phyloP scores from a whole-genome alignment of 768 basidiomycete species.

The Mycena latifolia region DNA sequence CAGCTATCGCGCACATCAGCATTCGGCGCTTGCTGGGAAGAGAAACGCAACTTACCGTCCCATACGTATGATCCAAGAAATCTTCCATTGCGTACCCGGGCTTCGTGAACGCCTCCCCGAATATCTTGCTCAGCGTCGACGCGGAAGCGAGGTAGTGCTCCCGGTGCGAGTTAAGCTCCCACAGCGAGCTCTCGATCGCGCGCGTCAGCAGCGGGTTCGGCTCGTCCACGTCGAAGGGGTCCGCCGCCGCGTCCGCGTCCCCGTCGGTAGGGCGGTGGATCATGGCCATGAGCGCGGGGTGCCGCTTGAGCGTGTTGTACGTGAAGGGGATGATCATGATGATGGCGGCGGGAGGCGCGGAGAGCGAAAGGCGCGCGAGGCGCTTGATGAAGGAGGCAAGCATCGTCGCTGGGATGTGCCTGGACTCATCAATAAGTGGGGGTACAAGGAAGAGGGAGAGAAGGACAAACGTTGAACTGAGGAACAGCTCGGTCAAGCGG shows the following conservation, averaged over 20 bases:
- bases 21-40: constrained; percentile 9
- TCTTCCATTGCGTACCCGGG: constrained; percentile 92
- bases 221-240: constrained; percentile 80
- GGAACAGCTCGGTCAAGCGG: constrained; percentile 89
- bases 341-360: constrained; percentile 90
- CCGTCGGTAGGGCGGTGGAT: constrained; percentile 71
- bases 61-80: constrained; percentile 94
- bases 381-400: constrained; percentile 96
- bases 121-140: constrained; percentile 89
- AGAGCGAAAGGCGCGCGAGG: constrained; percentile 84
- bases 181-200: constrained; percentile 89
- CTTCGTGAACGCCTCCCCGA: constrained; percentile 95
- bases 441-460: constrained; percentile 6
- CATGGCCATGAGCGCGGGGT: constrained; percentile 93
- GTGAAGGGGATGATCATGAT: constrained; percentile 93
- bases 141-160: constrained; percentile 89
- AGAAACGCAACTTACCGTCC: constrained; percentile 66
- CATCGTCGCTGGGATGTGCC: constrained; percentile 91
- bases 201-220: constrained; percentile 80
- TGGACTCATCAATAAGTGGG: constrained; percentile 22
- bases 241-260: constrained; percentile 50
- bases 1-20: constrained; percentile 61
- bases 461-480: constrained; percentile 85
- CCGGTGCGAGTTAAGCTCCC: constrained; percentile 89
- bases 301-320: constrained; percentile 93